Evolutionary conservation across 768 basidiomycete species (phyloP), one percentile per base, ranked within the genome.

Genomic region (Chlorophyllum brunneum): DNA sequence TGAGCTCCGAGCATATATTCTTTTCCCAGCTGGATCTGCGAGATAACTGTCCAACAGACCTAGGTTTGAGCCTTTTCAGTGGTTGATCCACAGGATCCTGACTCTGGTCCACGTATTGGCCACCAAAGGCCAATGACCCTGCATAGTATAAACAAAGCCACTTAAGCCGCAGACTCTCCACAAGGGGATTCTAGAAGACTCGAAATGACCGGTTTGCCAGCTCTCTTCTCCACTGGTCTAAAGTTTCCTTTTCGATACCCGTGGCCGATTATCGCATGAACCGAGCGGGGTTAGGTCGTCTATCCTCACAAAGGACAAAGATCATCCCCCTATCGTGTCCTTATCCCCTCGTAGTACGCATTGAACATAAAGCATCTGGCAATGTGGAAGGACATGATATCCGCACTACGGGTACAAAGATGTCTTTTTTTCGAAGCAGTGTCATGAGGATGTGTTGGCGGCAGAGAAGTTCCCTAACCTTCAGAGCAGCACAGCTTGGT

Each of bases 161-260:
- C 31, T 36, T 51, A 40, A 43, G 49, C 49, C 49, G 49, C 40
- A 44, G 41, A 27, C 31, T 51, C 42, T 33, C 51, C 51, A 43
- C 42, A 36, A 36, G 51, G 49, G 24, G 33, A 26, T 44, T 43
- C 42, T 36, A 44, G 41, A 44, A 51, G 34, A 15, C 31, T 23
- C 30, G 27, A 9, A 18, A 4, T 36, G 42, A 36, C 51, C 42
- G 18, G 51, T 51, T 51, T 51, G 42, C 26, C n/a, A 37, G 24
- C 22, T 24, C 16, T 13, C 33, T 51, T 37, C 51, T 42, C 41
- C 26, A 34, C 51, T 16, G 33, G 51, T 26, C 51, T 34, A 36
- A 16, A 36, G 22, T 37, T 51, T 41, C 51, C 51, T 51, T 51
- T 51, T 51, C 22, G 13, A 26, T 51, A 1, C 33, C 10, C 6